These are phyloP conservation scores for Chloris gayana DNA, from an alignment of 176 grass and related monocot species.

Conservation along the genomic window DNA sequence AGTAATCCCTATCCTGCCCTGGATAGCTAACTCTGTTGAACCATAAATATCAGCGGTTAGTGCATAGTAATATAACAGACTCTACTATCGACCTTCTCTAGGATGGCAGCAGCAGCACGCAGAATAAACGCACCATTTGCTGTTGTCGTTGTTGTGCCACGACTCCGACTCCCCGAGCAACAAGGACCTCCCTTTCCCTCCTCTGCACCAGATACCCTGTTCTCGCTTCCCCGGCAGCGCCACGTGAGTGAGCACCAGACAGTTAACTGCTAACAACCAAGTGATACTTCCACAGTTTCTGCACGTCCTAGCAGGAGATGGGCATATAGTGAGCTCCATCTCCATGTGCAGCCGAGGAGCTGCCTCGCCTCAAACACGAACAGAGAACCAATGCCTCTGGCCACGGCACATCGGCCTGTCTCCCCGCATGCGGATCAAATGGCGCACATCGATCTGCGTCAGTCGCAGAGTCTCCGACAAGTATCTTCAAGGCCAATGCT, in stretches of 20 bases:
- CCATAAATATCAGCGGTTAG: too few species aligned
- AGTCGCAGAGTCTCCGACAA: background rate
- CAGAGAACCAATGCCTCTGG: background rate
- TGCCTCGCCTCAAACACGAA: slow-evolving; percentile 17
- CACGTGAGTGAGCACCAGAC: slow-evolving; percentile 26
- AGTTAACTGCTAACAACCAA: slow-evolving; percentile 10
- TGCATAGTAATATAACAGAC: too few species aligned
- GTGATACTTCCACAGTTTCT: background rate
- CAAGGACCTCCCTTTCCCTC: too few species aligned
- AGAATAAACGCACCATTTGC: background rate
- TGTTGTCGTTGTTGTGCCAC: background rate
- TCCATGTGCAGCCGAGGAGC: slow-evolving; percentile 26
- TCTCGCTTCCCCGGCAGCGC: background rate
- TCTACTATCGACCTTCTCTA: too few species aligned
- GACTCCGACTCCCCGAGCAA: background rate
- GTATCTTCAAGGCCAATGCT: slow-evolving; percentile 10
- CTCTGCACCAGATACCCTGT: background rate
- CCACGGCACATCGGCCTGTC: slow-evolving; percentile 7
- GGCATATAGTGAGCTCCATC: background rate
- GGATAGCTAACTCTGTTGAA: too few species aligned
- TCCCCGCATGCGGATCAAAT: background rate
- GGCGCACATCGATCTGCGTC: background rate
- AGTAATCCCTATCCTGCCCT: too few species aligned
- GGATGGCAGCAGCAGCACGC: too few species aligned
- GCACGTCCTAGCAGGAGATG: background rate